phyloP scores from a whole-genome alignment of 768 basidiomycete genomes.

The Trametes meyenii region DNA sequence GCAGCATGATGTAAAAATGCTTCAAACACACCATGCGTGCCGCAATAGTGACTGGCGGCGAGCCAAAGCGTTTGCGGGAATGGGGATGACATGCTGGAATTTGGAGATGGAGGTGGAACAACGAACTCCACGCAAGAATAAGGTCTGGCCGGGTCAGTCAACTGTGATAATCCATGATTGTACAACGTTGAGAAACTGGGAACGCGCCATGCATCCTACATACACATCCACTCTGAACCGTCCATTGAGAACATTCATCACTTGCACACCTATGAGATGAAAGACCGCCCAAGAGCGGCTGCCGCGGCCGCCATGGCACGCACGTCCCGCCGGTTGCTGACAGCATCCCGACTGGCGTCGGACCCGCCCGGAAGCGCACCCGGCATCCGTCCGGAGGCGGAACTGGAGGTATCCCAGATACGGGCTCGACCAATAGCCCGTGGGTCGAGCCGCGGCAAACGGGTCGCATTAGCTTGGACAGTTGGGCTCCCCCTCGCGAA shows the following conservation, averaged over 20 bases:
- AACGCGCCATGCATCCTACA: not conserved
- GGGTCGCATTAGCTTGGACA: not conserved
- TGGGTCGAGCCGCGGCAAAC: slow-evolving; percentile 10
- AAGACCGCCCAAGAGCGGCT: slow-evolving; percentile 21
- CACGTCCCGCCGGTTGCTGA: slow-evolving; percentile 4
- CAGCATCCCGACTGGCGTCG: not conserved
- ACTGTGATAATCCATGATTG: no score
- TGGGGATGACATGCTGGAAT: no score
- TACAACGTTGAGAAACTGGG: no score
- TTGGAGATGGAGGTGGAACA: no score
- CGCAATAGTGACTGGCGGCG: no score
- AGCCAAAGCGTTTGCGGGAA: no score
- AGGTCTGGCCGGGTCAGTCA: no score
- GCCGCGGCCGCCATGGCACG: slow-evolving; percentile 24
- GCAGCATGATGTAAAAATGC: no score
- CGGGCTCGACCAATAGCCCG: slow-evolving; percentile 20
- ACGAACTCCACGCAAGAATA: no score
- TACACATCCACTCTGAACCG: not conserved
- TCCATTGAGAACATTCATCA: not conserved
- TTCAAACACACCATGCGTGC: no score
- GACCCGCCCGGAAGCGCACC: slow-evolving; percentile 24
- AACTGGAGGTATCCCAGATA: slow-evolving; percentile 26
- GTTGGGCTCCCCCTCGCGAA: not conserved
- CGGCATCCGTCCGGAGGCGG: slow-evolving; percentile 25
- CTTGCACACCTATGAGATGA: slow-evolving; percentile 19